Percentiles rank a stretch among this genome's conserved stretches.
phyloP scores from a whole-genome alignment of 2,329 filamentous ascomycete species.

The Raffaelea arxii region DNA sequence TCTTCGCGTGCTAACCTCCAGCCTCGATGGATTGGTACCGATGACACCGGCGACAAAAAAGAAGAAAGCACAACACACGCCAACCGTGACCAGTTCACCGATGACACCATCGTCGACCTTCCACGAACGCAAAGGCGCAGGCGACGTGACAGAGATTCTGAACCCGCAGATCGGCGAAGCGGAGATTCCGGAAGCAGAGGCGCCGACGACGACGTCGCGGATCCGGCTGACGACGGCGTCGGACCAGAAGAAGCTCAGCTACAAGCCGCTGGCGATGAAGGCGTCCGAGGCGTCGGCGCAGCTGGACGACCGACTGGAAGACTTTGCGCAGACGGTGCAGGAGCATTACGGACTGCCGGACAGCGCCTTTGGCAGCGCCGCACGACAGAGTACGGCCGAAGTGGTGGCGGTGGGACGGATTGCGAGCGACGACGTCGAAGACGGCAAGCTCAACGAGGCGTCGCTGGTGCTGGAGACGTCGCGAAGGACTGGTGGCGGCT shows the following conservation, averaged over 20 bases:
- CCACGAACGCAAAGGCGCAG: constrained; percentile 65
- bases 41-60: too few relatives aligned
- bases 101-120: too few relatives aligned
- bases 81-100: too few relatives aligned
- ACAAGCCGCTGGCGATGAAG: constrained; percentile 93
- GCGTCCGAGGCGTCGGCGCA: constrained; percentile 86
- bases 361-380: constrained; percentile 76
- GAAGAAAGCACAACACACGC: constrained; percentile 32
- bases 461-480: constrained; percentile 86
- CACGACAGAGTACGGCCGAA: constrained; percentile 73
- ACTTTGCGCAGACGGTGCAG: constrained; percentile 67
- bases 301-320: constrained; percentile 89
- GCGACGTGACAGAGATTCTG: constrained; percentile 73
- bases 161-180: constrained; percentile 63
- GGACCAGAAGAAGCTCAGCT: constrained; percentile 81
- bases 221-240: constrained; percentile 79
- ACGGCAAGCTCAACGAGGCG: constrained; percentile 66
- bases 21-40: too few relatives aligned
- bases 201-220: constrained; percentile 63
- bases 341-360: constrained; percentile 68
- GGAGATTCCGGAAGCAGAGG: constrained; percentile 60
- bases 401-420: constrained; percentile 88
- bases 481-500: constrained; percentile 69
- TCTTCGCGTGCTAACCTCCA: too few relatives aligned
- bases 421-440: constrained; percentile 77